Base-by-base conservation (phyloP, 2,329 filamentous ascomycete genomes). In the Cladophialophora bantiana region DNA sequence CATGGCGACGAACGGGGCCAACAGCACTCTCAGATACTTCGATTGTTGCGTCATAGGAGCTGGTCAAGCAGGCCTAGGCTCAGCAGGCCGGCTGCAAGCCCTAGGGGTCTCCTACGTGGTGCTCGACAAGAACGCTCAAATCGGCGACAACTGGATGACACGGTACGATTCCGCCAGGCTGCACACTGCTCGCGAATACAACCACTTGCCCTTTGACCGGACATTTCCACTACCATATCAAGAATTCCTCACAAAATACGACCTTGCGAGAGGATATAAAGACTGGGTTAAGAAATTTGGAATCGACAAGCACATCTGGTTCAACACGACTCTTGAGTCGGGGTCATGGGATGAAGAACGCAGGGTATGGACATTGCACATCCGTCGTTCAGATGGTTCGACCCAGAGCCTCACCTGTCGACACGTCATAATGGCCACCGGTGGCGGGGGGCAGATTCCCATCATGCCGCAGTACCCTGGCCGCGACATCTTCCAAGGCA, bases 121-220 rank as follows among this genome's bases (percentile, higher is more conserved):
- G n/a, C 74, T 84, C 42, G 82, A 84, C 50, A 75, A 76, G 31
- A 80, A 81, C 40, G 73, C 74, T n/a, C 70, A 77, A 0, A 76
- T 84, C 5, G 82, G 82, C 2, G 81, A 83, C 62, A 82, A 80
- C 56, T 84, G 82, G 82, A 73, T 75, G 2, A 77, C 78, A 45
- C 75, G 83, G 56, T 84, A 85, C 66, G 78, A 81, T 35, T 81
- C 81, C n/a, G 75, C 80, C 5, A 79, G 79, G n/a, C 75, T 68
- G 6, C 68, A 70, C 63, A 70, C 68, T 1, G 54, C 60, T 4
- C 59, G 63, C 6, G 68, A 70, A 20, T 68, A 62, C 59, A 61
- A 50, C 26, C 74, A 76, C 59, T 64, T 76, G 18, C 74, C 74
- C 9, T 75, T 75, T 42, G 73, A 72, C 18, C 67, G 71, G 40